Percentiles rank a stretch among this genome's conserved stretches.
Conservation (phyloP, 2,329 filamentous ascomycete genomes). For the Xylariales sp. region DNA sequence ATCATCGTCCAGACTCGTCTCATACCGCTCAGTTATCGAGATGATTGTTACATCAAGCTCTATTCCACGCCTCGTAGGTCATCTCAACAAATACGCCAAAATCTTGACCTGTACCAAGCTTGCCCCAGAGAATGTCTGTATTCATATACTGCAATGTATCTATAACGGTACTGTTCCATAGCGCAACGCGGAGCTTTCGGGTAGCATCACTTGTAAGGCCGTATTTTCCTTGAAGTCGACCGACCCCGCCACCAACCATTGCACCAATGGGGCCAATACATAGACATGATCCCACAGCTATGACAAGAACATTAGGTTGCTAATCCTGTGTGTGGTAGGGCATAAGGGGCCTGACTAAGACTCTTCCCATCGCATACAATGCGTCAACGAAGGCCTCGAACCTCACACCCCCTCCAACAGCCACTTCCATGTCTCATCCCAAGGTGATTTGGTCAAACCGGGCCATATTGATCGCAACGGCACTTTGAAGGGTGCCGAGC, state of each 20-base stretch:
- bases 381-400: slow-evolving; percentile 21
- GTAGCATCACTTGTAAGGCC: slow-evolving; percentile 1
- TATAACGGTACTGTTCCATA: slow-evolving; percentile 5
- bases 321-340: neutral
- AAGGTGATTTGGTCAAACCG: slow-evolving; percentile 11
- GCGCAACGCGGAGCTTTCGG: neutral
- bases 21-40: no score
- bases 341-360: neutral
- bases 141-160: neutral
- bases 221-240: slow-evolving; percentile 1
- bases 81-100: slow-evolving; percentile 17
- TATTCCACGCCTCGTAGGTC: slow-evolving; percentile 3
- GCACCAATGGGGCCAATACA: slow-evolving; percentile 4
- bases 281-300: slow-evolving; percentile 2
- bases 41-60: no score
- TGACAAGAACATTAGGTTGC: neutral
- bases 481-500: slow-evolving; percentile 8
- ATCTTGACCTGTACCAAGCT: slow-evolving; percentile 18
- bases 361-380: slow-evolving; percentile 15
- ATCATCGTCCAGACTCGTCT: no score
- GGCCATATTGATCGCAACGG: slow-evolving; percentile 13
- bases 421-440: slow-evolving; percentile 9
- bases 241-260: slow-evolving; percentile 2
- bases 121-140: slow-evolving; percentile 16
- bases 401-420: slow-evolving; percentile 26